Evolutionary conservation across 345 rosid genomes (phyloP).

Genomic region (Populus tremula): DNA sequence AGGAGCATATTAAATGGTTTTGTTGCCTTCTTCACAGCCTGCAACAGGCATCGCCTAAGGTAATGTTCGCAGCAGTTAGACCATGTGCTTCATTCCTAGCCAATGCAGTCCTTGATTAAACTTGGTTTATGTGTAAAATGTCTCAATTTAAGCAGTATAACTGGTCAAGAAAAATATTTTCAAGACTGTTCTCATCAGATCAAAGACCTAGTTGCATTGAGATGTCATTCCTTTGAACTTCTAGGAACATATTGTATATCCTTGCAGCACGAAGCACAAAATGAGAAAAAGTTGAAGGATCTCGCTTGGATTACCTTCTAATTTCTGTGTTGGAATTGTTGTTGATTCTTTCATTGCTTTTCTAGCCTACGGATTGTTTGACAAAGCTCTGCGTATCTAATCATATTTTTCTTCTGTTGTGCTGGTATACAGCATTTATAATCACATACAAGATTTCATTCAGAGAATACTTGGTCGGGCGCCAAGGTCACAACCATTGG

Average conservation of each 20-base stretch:
- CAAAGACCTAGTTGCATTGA: background rate
- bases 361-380: background rate
- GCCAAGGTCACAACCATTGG: slow-evolving; percentile 17
- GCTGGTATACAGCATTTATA: slow-evolving; percentile 26
- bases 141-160: background rate
- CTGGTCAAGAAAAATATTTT: background rate
- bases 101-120: background rate
- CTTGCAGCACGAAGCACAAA: background rate
- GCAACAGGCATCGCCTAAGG: slow-evolving; percentile 99
- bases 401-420: background rate
- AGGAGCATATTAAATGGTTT: slow-evolving; percentile 87
- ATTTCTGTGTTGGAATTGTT: background rate
- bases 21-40: slow-evolving; percentile 79
- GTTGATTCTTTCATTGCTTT: background rate
- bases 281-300: background rate
- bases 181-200: background rate
- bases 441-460: slow-evolving; percentile 32
- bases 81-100: background rate
- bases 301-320: background rate
- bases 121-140: background rate
- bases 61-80: slow-evolving; percentile 21
- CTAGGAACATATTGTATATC: background rate
- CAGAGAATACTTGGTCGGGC: slow-evolving; percentile 19
- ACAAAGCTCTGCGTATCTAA: background rate
- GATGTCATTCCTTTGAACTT: background rate